These are phyloP conservation scores for Neofusicoccum cordaticola DNA, from an alignment of 2,329 filamentous ascomycete species.

Conservation along the genomic window DNA sequence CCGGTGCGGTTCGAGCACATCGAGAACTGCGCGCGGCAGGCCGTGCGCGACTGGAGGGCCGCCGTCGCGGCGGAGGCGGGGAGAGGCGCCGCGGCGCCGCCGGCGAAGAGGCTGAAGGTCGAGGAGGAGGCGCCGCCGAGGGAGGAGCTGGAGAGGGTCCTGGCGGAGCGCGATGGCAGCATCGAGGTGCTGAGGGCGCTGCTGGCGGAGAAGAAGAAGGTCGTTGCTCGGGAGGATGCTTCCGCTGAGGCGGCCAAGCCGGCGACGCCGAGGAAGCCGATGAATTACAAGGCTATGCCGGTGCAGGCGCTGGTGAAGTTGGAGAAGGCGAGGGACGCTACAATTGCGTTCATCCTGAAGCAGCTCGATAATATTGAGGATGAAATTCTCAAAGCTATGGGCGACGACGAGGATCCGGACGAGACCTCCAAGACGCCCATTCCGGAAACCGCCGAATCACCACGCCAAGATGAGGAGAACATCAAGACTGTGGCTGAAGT, in stretches of 20 bases:
- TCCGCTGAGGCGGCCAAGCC: constrained; percentile 20
- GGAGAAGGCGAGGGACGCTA: constrained; percentile 53
- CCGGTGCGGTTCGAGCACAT: constrained; percentile 54
- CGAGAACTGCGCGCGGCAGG: constrained; percentile 48
- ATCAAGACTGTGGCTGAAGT: neutral
- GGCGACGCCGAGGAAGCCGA: constrained; percentile 30
- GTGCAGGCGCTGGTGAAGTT: constrained; percentile 41
- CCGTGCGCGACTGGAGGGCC: constrained; percentile 42
- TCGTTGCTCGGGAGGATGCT: neutral
- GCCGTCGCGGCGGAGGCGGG: constrained; percentile 25
- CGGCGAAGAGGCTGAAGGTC: constrained; percentile 31
- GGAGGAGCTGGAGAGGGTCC: constrained; percentile 35
- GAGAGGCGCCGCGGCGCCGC: constrained; percentile 24
- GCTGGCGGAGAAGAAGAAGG: constrained; percentile 41
- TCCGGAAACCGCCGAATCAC: neutral
- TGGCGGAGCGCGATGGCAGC: constrained; percentile 46
- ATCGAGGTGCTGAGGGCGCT: constrained; percentile 47
- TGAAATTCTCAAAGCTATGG: neutral
- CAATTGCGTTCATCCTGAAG: constrained; percentile 51
- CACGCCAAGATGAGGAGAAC: neutral
- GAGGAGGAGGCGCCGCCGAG: constrained; percentile 24
- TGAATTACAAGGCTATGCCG: constrained; percentile 43
- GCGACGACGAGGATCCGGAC: neutral
- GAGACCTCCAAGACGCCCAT: neutral
- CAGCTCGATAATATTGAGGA: constrained; percentile 52